These are phyloP conservation scores for Acanthamoeba royreba DNA, from an alignment of 208 protist genomes.

Conservation along the genomic window DNA sequence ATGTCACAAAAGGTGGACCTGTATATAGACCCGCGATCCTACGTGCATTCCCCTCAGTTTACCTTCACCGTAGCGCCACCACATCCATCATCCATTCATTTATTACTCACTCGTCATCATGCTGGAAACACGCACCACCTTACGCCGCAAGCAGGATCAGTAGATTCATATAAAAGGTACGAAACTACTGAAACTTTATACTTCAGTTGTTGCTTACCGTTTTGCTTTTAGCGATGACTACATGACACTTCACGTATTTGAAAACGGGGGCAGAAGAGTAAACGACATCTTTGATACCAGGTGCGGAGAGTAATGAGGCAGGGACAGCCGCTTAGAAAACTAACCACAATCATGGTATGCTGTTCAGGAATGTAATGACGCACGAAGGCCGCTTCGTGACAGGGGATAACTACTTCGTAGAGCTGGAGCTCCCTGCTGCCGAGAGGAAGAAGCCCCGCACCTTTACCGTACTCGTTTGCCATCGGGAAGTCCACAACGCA, in stretches of 20 bases:
- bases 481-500: background rate
- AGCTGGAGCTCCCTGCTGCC: background rate
- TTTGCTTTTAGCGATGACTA: background rate
- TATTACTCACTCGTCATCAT: background rate
- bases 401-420: conserved; percentile 6
- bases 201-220: no score
- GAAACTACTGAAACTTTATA: no score
- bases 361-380: background rate
- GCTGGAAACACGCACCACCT: background rate
- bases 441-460: background rate
- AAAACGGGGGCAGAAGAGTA: background rate
- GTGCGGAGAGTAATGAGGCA: no score
- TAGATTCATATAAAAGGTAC: background rate
- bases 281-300: background rate
- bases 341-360: background rate
- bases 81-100: background rate
- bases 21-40: conserved; percentile 32
- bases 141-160: background rate
- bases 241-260: conserved; percentile 23
- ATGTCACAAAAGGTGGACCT: background rate
- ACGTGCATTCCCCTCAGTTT: background rate
- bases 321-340: no score
- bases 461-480: conserved; percentile 7
- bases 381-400: conserved; percentile 10
- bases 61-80: background rate